Evolutionary conservation across 768 basidiomycete species (phyloP).

Genomic region (Peribolospora kevripleyi): DNA sequence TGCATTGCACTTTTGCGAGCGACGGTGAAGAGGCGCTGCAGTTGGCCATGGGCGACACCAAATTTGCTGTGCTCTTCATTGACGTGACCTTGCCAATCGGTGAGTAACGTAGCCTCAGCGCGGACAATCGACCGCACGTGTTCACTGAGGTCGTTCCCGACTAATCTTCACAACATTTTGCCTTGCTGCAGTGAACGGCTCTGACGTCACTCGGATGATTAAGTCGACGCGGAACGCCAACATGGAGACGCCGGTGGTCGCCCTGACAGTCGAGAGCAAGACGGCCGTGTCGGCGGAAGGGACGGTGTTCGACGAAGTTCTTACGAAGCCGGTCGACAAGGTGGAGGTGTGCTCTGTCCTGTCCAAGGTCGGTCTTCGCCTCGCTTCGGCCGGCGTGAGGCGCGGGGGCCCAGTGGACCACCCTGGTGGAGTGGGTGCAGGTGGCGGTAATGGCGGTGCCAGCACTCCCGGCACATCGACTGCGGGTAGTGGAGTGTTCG

Average conservation of each 20-base stretch:
- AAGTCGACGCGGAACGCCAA: slow-evolving; percentile 93
- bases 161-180: neutral
- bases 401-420: no score
- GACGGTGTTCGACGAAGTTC: slow-evolving; percentile 23
- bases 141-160: neutral
- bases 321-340: slow-evolving; percentile 76
- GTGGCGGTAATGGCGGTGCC: slow-evolving; percentile 24
- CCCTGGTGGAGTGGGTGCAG: no score
- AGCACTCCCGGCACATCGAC: neutral
- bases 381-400: no score
- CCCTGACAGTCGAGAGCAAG: slow-evolving; percentile 28
- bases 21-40: slow-evolving; percentile 94
- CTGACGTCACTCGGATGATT: slow-evolving; percentile 89
- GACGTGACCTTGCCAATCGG: neutral
- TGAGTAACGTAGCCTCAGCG: no score
- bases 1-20: slow-evolving; percentile 79
- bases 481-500: neutral
- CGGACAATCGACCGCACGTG: neutral
- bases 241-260: slow-evolving; percentile 70
- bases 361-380: slow-evolving; percentile 56
- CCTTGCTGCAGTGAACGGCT: slow-evolving; percentile 49
- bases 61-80: slow-evolving; percentile 12
- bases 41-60: slow-evolving; percentile 84
- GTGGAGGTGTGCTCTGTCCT: slow-evolving; percentile 53
- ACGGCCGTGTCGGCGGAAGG: slow-evolving; percentile 10